These are phyloP conservation scores for Chalciporus pseudorubinellus DNA, from an alignment of 768 basidiomycete species.

Conservation along the genomic window DNA sequence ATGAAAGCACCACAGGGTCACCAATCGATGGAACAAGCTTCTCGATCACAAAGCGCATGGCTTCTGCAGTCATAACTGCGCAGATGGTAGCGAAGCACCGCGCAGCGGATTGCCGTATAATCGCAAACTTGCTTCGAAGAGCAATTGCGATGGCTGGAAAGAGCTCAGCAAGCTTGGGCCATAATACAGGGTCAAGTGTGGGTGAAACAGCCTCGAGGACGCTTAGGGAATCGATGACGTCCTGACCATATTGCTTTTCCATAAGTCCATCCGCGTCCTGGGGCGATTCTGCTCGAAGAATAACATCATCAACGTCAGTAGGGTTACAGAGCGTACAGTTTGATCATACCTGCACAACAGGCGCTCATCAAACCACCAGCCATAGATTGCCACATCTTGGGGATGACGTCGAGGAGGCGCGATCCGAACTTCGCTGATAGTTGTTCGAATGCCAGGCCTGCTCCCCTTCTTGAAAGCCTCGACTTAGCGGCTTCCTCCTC, in stretches of 20 bases:
- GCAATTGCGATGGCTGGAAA: conserved; percentile 77
- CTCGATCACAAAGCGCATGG: conserved; percentile 90
- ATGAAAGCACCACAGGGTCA: conserved; percentile 68
- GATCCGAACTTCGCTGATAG: conserved; percentile 76
- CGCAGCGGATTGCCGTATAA: conserved; percentile 86
- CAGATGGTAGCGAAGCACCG: conserved; percentile 87
- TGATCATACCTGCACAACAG: conserved; percentile 58
- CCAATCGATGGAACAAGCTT: conserved; percentile 76
- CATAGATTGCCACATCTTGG: conserved; percentile 95
- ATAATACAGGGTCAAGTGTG: conserved; percentile 66
- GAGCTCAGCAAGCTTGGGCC: conserved; percentile 63
- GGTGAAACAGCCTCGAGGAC: conserved; percentile 82
- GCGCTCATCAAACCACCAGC: conserved; percentile 69
- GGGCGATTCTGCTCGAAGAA: conserved; percentile 44
- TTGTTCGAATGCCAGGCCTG: conserved; percentile 75
- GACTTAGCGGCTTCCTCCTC: conserved; percentile 60
- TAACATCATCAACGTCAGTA: neutral
- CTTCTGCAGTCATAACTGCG: conserved; percentile 78
- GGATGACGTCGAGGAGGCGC: conserved; percentile 71
- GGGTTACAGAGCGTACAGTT: neutral
- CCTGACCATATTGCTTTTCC: conserved; percentile 76
- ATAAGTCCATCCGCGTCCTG: conserved; percentile 62
- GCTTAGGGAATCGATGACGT: conserved; percentile 89
- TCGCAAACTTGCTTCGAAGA: conserved; percentile 82
- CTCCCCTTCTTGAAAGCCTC: conserved; percentile 79